Percentiles rank a stretch among this genome's conserved stretches.
phyloP scores from a whole-genome alignment of 805 yeast species.

The Tetrapisispora phaffii region DNA sequence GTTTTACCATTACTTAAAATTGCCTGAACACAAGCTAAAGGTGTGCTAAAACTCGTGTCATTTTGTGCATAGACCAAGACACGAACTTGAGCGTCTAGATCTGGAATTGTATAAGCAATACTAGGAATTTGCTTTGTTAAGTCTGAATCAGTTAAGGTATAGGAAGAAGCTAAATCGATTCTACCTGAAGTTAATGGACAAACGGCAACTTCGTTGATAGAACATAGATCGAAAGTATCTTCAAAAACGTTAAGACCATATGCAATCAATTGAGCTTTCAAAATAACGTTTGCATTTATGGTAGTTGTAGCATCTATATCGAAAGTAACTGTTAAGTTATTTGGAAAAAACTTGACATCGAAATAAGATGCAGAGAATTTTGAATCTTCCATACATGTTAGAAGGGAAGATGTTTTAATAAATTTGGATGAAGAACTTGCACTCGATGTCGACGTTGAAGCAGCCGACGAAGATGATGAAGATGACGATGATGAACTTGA shows the following conservation, averaged over 20 bases:
- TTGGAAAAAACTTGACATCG: constrained; percentile 64
- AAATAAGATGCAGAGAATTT: constrained; percentile 77
- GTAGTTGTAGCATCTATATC: constrained; percentile 73
- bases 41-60: constrained; percentile 34
- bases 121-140: constrained; percentile 55
- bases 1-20: constrained; percentile 79
- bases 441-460: neutral
- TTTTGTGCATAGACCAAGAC: constrained; percentile 50
- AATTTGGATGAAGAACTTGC: constrained; percentile 3
- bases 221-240: constrained; percentile 54
- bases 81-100: constrained; percentile 82
- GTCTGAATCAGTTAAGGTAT: constrained; percentile 31
- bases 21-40: constrained; percentile 90
- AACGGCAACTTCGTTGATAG: constrained; percentile 41
- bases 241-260: constrained; percentile 67
- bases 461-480: neutral
- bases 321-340: constrained; percentile 49
- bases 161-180: constrained; percentile 53
- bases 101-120: constrained; percentile 84
- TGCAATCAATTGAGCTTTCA: constrained; percentile 56
- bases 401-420: constrained; percentile 53
- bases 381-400: constrained; percentile 89
- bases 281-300: constrained; percentile 60
- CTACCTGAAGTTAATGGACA: constrained; percentile 90
- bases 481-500: neutral